A percentile compares a stretch with the other conserved stretches of the same genome.
Evolutionary conservation across 2,329 filamentous ascomycete species (phyloP).

Genomic region (Fusarium guadeloupense): DNA sequence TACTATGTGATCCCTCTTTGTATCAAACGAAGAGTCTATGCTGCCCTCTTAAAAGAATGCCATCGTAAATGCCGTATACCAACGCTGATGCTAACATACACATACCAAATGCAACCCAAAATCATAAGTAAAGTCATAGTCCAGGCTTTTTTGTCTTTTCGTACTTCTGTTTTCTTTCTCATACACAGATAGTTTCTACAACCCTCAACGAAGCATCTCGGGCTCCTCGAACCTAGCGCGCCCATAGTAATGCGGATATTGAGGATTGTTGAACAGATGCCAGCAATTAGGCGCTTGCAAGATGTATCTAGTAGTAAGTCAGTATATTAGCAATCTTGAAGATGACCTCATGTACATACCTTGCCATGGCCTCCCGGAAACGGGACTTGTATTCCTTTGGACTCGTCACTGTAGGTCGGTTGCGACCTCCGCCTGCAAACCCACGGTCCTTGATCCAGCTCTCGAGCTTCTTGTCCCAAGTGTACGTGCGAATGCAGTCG

Average conservation of each 20-base stretch:
- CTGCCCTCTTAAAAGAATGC: slow-evolving; percentile 18
- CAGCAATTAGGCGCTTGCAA: slow-evolving; percentile 79
- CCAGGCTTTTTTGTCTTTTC: slow-evolving; percentile 1
- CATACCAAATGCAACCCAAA: slow-evolving; percentile 20
- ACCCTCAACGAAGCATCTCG: slow-evolving; percentile 43
- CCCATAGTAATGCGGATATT: slow-evolving; percentile 50
- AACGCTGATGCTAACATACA: slow-evolving; percentile 24
- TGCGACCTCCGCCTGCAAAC: slow-evolving; percentile 77
- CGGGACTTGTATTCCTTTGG: slow-evolving; percentile 97
- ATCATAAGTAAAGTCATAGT: neutral
- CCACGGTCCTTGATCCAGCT: slow-evolving; percentile 99
- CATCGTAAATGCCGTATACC: slow-evolving; percentile 5
- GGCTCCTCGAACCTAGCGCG: slow-evolving; percentile 53
- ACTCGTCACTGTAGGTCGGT: slow-evolving; percentile 93
- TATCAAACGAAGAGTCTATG: neutral
- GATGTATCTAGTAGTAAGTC: slow-evolving; percentile 64
- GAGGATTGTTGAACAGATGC: slow-evolving; percentile 69
- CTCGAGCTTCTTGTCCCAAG: slow-evolving; percentile 99
- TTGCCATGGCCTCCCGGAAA: slow-evolving; percentile 95
- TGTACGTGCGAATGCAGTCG: slow-evolving; percentile 97
- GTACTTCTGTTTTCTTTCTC: neutral
- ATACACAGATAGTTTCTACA: neutral
- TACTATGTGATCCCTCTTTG: neutral
- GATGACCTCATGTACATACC: slow-evolving; percentile 62
- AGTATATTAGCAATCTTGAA: neutral